These are phyloP conservation scores for Sporothrix curviconia DNA, from an alignment of 2,329 filamentous ascomycete species.

Conservation along the genomic window DNA sequence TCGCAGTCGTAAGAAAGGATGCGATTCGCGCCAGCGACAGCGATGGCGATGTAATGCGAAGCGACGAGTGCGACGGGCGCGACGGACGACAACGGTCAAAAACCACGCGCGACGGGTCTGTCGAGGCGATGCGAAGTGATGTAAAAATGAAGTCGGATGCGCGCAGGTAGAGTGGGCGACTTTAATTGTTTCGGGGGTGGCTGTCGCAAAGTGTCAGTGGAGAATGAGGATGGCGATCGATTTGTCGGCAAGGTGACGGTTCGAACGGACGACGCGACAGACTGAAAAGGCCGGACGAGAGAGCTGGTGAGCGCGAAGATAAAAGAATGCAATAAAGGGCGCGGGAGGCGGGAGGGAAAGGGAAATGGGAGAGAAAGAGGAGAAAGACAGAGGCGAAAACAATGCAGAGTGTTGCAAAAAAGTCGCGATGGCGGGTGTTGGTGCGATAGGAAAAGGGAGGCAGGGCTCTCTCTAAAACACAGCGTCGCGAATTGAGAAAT, in stretches of 20 bases:
- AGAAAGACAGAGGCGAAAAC: not conserved
- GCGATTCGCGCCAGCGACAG: no score
- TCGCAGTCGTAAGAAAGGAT: no score
- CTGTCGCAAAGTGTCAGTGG: constrained; percentile 14
- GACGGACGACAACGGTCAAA: no score
- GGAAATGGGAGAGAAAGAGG: not conserved
- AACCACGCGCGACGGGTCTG: no score
- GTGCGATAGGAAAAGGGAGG: constrained; percentile 1
- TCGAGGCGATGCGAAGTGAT: no score
- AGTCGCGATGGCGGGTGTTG: constrained; percentile 2
- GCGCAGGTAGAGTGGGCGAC: not conserved
- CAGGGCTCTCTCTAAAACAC: not conserved
- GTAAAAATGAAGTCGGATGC: not conserved
- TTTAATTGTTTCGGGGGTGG: not conserved
- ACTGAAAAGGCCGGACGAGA: not conserved
- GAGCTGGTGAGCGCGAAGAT: not conserved
- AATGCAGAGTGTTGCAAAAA: not conserved
- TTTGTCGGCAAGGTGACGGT: no score
- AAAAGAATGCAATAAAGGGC: not conserved
- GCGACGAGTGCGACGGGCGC: no score
- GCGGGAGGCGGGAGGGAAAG: not conserved
- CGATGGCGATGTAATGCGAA: no score
- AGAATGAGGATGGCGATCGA: constrained; percentile 11
- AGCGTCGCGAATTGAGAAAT: constrained; percentile 11
- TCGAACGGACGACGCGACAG: not conserved